phyloP scores from a whole-genome alignment of 2,329 filamentous ascomycete genomes.

The Raffaelea deltoideospora region DNA sequence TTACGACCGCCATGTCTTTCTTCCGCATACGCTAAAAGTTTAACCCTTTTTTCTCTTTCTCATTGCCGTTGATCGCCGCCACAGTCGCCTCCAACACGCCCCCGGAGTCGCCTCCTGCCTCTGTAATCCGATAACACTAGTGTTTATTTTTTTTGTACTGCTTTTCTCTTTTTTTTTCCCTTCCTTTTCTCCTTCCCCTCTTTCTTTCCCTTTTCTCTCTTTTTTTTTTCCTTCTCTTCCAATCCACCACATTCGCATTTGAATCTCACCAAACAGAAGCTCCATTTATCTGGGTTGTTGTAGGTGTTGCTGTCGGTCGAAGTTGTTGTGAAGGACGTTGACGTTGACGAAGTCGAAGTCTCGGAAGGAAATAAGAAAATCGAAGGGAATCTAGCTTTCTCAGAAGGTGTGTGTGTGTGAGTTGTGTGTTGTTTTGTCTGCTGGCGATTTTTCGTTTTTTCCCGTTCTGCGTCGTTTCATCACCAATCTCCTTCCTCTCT shows the following conservation, averaged over 20 bases:
- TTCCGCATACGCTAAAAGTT: conserved; percentile 2
- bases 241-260: conserved; percentile 5
- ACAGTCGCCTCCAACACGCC: conserved; percentile 3
- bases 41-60: neutral
- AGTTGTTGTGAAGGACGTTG: conserved; percentile 9
- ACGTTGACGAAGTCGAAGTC: conserved; percentile 10
- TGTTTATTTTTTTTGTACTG: conserved; percentile 4
- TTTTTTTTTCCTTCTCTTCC: conserved; percentile 10
- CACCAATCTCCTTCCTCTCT: no score
- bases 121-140: conserved; percentile 1
- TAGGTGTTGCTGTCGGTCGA: conserved; percentile 12
- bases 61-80: conserved; percentile 6
- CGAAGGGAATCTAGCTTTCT: no score
- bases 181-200: conserved; percentile 8
- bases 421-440: no score
- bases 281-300: conserved; percentile 10
- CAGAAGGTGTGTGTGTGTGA: no score
- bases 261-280: conserved; percentile 5
- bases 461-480: no score
- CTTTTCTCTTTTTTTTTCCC: conserved; percentile 4
- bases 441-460: no score
- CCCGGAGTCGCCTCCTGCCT: conserved; percentile 5
- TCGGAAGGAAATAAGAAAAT: no score
- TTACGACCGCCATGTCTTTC: no score
- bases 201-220: conserved; percentile 9